Conservation (phyloP, 1,284 basidiomycete genomes). For the Taiwanofungus camphoratus region DNA sequence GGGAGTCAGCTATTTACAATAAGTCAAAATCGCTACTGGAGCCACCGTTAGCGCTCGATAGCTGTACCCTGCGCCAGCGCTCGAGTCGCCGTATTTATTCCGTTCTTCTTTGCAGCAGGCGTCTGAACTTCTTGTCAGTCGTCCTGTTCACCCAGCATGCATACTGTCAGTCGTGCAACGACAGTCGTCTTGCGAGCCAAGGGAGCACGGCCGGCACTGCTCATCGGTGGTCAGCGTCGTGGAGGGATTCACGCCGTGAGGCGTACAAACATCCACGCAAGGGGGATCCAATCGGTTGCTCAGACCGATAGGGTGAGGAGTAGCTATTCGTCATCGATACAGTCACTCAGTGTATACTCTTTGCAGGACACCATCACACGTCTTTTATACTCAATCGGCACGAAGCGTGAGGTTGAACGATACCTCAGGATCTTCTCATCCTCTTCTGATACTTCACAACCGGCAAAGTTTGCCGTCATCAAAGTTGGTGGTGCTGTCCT, state of each 20-base stretch:
- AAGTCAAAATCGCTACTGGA: constrained; percentile 1
- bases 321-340: neutral
- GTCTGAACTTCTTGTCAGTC: neutral
- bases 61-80: neutral
- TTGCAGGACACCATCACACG: constrained; percentile 87
- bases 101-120: neutral
- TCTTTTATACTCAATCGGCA: constrained; percentile 90
- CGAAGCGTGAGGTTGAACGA: constrained; percentile 92
- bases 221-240: constrained; percentile 5
- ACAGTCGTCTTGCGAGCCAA: neutral
- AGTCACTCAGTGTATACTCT: neutral
- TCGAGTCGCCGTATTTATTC: neutral
- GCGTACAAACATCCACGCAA: neutral
- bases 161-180: constrained; percentile 6
- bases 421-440: constrained; percentile 95
- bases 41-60: neutral
- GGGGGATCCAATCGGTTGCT: constrained; percentile 9
- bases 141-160: constrained; percentile 2
- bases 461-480: constrained; percentile 90
- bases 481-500: constrained; percentile 94
- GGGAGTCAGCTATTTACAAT: neutral
- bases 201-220: constrained; percentile 4
- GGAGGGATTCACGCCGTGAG: constrained; percentile 9
- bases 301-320: constrained; percentile 11
- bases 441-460: constrained; percentile 75